Evolutionary conservation across 495 filamentous ascomycete species (phyloP), one percentile per base, ranked within the genome.

Genomic region (Neurospora sp.): DNA sequence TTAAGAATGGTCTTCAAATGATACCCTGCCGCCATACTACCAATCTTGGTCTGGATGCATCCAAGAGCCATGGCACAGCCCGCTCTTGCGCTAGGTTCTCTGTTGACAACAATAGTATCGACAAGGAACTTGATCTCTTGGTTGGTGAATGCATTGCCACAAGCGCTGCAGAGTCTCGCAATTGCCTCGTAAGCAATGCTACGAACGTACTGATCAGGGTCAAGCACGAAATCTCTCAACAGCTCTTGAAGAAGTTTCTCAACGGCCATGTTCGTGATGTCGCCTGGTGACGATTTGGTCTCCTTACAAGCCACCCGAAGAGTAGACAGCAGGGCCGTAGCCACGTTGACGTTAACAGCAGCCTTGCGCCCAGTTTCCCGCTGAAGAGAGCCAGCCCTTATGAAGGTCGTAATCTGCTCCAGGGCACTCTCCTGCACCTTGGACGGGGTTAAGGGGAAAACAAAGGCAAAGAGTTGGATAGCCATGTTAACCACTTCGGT

Each of bases 21-120:
- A 76, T 94, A 92, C n/a, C 94, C 94, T 70, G 96, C 96, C 72
- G 96, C 96, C 94, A 99, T 98, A 75, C 96, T 96, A 71, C 96
- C 96, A 40, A 98, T 92, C 79, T 97, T 93, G 3, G 93, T 90
- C 81, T 98, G 96, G 61, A 98, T 98, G 74, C 91, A 93, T 16
- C 95, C 96, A 72, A 99, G 84, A 41, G 96, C 94, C 83, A 96
- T 90, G 22, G 96, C 96, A 79, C 94, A 99, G 38, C 96, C 96
- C 48, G 96, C 94, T 78, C 96, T 90, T 14, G 93, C 93, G 78
- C 92, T 95, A 6, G 96, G 96, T 73, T 99, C 96, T 39, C 95
- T 86, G 77, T 98, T 98, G 42, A 89, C 87, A 12, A 99, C 93
- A 75, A 99, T 97, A 8, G 91, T 96, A 71, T 98, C 94, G 27